Conservation (phyloP, 179 eudicot genomes). For the Gypsophila paniculata region DNA sequence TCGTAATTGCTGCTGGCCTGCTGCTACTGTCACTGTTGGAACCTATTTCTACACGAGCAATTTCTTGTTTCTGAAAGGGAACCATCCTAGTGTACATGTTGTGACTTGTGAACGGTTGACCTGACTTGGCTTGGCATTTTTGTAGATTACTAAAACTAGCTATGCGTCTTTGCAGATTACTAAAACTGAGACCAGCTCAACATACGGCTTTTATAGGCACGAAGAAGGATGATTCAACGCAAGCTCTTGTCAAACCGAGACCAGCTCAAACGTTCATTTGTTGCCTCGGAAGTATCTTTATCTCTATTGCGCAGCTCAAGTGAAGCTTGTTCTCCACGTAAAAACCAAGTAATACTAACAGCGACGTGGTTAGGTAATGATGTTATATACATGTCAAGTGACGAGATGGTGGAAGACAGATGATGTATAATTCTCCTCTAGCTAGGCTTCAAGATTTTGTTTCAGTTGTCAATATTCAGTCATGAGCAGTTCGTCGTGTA, state of each 20-base stretch:
- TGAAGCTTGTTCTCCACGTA: background rate
- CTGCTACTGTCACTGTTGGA: background rate
- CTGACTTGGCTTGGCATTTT: background rate
- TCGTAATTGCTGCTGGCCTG: background rate
- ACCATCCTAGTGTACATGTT: background rate
- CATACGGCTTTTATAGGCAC: constrained; percentile 64
- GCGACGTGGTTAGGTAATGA: background rate
- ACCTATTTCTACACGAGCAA: background rate
- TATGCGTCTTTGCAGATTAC: constrained; percentile 45
- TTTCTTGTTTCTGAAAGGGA: background rate
- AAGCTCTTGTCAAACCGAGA: background rate
- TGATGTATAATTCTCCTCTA: background rate
- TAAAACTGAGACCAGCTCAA: constrained; percentile 71
- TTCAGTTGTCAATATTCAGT: constrained; percentile 21
- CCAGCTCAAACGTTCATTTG: background rate
- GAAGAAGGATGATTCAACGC: constrained; percentile 41
- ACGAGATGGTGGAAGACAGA: background rate
- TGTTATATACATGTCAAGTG: background rate
- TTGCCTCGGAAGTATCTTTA: constrained; percentile 2
- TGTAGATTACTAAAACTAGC: constrained; percentile 68
- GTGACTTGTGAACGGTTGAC: background rate
- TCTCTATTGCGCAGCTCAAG: constrained; percentile 19
- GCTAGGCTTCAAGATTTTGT: constrained; percentile 5
- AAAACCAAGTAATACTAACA: background rate
- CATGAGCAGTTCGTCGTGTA: constrained; percentile 2